Evolutionary conservation across 345 rosid species (phyloP), one percentile per base, ranked within the genome.

Genomic region (Triadica sebifera): DNA sequence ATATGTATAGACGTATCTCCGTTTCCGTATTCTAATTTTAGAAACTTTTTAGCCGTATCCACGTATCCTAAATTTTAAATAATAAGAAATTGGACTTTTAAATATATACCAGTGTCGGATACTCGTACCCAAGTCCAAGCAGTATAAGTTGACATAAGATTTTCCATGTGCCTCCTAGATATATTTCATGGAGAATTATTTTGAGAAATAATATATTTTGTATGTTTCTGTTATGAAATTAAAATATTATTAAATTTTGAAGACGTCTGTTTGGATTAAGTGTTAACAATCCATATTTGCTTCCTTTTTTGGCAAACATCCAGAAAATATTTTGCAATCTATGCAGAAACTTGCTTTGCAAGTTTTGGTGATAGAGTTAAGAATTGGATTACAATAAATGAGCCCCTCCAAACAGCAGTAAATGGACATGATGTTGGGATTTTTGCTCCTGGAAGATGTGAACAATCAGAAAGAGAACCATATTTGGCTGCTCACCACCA

Each of bases 311-410:
- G 81, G 72, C 57, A 52, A 75, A 76, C 70, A 68, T 82, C 80
- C 96, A 94, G 97, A 82, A 85, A 89, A 70, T 86, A 86, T 84
- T 92, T 94, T 82, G 90, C 85, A 65, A 77, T 76, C 71, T 79
- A 79, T 60, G 79, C 79, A 52, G 74, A 80, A n/a, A 71, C 76
- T 51, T 80, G 82, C 79, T 80, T 60, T 75, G 79, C 69, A 60
- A 75, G 59, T 45, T 80, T 71, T 51, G 76, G 82, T 17, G 82
- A 80, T 53, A 75, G 82, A 61, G 79, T 80, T 53, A 75, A 80
- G 79, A 67, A 75, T 5, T 75, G 79, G 79, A 80, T 80, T 50
- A 71, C 82, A 3, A 45, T 80, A 70, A 80, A 80, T 67, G 79
- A 80, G 52, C 82, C 79, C 13, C 73, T 80, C 22, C 79, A 75